Evolutionary conservation across 441 rosid genomes (phyloP).

Genomic region (Eruca vesicaria): DNA sequence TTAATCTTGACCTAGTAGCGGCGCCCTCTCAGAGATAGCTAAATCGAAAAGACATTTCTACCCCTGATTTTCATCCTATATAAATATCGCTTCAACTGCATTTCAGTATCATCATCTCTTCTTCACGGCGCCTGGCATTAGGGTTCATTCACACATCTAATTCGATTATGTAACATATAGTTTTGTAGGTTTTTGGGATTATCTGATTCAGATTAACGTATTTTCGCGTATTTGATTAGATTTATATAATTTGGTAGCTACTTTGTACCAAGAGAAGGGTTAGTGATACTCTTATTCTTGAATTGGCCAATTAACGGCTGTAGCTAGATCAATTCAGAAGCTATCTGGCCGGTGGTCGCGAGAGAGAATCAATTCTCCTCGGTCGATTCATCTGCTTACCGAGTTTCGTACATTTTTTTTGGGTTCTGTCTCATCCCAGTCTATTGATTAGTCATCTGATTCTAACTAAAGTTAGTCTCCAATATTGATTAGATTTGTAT

Average conservation of each 20-base stretch:
- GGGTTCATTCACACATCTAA: neutral
- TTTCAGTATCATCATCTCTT: neutral
- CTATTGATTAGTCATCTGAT: neutral
- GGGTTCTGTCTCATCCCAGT: too few species aligned
- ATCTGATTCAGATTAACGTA: neutral
- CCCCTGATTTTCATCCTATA: conserved; percentile 6
- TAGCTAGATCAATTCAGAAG: conserved; percentile 57
- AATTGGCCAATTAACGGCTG: conserved; percentile 60
- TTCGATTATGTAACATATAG: too few species aligned
- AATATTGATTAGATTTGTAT: neutral
- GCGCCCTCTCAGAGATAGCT: neutral
- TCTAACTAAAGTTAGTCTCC: neutral
- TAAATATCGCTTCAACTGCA: neutral
- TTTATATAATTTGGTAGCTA: conserved; percentile 25
- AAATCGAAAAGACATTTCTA: neutral
- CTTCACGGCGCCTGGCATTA: neutral
- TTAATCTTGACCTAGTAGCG: conserved; percentile 19
- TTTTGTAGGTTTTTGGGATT: neutral
- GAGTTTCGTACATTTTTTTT: conserved; percentile 50
- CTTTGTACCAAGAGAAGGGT: conserved; percentile 62
- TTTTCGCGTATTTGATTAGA: neutral
- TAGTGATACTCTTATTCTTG: conserved; percentile 44
- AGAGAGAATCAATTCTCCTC: conserved; percentile 34
- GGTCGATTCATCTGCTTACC: conserved; percentile 76
- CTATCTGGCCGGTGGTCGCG: conserved; percentile 71